Base-by-base conservation (phyloP, 179 eudicot genomes). In the Gypsophila paniculata region DNA sequence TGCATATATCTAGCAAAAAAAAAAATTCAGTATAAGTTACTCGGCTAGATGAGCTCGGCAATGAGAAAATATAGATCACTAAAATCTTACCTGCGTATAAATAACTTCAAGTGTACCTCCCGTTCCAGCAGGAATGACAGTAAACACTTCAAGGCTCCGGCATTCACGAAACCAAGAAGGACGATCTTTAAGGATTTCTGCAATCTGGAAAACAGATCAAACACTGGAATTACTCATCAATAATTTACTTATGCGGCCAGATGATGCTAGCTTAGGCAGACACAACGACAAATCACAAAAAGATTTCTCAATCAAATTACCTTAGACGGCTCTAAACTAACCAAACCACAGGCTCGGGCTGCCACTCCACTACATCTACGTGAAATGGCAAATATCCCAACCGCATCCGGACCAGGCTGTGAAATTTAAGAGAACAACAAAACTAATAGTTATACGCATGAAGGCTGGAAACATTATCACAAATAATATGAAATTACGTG, bases 341-440 rank as follows among this genome's bases (percentile, higher is more conserved):
- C 97, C 68, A 94, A 89, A 83, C 99, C 97, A 48, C 99, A 94
- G 51, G 97, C 99, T 83, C 99, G 89, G 75, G 99, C 99, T 81
- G 99, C 99, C 88, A 94, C 96, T 84, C 97, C 99, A 79, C 78
- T 86, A 79, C 94, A 83, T 73, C 89, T 83, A 66, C 85, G 94
- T 68, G 99, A 91, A 84, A 94, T 90, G 80, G 99, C 97, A 79
- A 94, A 89, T 78, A 94, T 91, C 82, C 99, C 99, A 88, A 94
- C 94, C 75, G 94, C 90, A 88, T 90, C 99, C 94, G 99, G 99
- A 94, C 99, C 99, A 94, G 99, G 99, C 99, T 93, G 80, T 36
- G 34, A 69, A 4, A 53, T 29, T 32, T 5, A 62, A 19, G 60
- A 76, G 64, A 48, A 59, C 60, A 73, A 59, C n/a, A n/a, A n/a